A percentile compares a stretch with the other conserved stretches of the same genome.
phyloP scores from a whole-genome alignment of 2,329 filamentous ascomycete genomes.

The Trichophyton simii region DNA sequence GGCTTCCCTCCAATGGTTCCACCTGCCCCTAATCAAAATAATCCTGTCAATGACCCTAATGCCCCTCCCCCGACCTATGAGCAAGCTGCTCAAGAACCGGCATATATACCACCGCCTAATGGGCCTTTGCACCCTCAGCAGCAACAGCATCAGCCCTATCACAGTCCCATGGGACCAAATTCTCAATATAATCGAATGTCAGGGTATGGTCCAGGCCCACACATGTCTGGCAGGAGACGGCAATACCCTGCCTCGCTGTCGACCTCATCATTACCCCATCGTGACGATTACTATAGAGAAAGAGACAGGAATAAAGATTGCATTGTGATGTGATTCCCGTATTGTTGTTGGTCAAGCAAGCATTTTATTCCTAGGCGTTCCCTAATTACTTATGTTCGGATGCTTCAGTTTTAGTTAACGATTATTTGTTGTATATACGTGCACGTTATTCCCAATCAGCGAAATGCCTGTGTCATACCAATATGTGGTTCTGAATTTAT shows the following conservation, averaged over 20 bases:
- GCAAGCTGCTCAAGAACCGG: constrained; percentile 46
- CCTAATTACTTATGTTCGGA: not conserved
- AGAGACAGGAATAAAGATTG: constrained; percentile 8
- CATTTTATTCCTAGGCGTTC: not conserved
- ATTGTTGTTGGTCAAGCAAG: not conserved
- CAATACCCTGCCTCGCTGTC: constrained; percentile 9
- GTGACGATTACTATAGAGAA: constrained; percentile 17
- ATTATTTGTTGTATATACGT: not conserved
- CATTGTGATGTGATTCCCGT: constrained; percentile 3
- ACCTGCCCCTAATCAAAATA: constrained; percentile 29
- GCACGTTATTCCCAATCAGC: not conserved
- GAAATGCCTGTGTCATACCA: not conserved
- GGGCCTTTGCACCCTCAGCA: not conserved
- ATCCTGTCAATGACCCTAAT: constrained; percentile 34
- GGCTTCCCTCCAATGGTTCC: constrained; percentile 23
- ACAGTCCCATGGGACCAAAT: not conserved
- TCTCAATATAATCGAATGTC: not conserved
- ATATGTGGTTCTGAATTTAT: not conserved
- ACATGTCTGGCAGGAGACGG: constrained; percentile 10
- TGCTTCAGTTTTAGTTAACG: not conserved
- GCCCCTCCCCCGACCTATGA: constrained; percentile 54
- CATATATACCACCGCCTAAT: constrained; percentile 40
- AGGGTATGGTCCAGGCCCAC: not conserved
- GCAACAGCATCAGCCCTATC: not conserved
- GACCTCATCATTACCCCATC: constrained; percentile 7